phyloP scores from a whole-genome alignment of 2,329 filamentous ascomycete species.

The Microsporum canis region DNA sequence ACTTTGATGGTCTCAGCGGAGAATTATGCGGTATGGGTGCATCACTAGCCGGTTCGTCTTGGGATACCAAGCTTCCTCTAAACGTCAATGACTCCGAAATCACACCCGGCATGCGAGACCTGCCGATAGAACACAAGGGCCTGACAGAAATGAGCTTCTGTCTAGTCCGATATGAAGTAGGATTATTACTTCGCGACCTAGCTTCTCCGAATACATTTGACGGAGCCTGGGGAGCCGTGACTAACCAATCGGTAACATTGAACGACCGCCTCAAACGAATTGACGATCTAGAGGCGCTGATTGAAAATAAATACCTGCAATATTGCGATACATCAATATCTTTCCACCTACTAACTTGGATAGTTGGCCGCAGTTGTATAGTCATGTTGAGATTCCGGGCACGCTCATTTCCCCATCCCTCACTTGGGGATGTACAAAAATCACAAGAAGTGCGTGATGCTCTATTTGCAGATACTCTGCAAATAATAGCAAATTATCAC shows the following conservation, averaged over 20 bases:
- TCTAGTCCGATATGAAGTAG: constrained; percentile 35
- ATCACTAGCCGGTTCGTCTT: constrained; percentile 26
- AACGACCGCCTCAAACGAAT: constrained; percentile 17
- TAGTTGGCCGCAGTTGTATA: background rate
- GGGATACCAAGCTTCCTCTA: constrained; percentile 34
- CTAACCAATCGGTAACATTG: background rate
- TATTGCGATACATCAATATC: constrained; percentile 27
- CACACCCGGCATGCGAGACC: constrained; percentile 28
- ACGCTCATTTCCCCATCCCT: constrained; percentile 9
- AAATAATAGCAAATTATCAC: constrained; percentile 29
- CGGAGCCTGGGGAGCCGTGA: background rate
- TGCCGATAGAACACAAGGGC: constrained; percentile 20
- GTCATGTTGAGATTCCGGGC: background rate
- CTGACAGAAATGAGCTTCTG: constrained; percentile 35
- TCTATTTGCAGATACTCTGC: constrained; percentile 27
- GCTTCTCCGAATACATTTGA: background rate
- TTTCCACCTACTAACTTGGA: constrained; percentile 20
- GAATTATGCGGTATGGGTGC: background rate
- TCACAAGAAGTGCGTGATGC: constrained; percentile 25
- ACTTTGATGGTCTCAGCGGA: background rate
- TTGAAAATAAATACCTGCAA: constrained; percentile 25
- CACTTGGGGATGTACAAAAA: constrained; percentile 24
- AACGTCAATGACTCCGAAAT: constrained; percentile 37
- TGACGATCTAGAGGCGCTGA: constrained; percentile 19
- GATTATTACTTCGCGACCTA: constrained; percentile 30